Conservation (phyloP, 164 flowering plant genomes). For the Kingdonia uniflora region DNA sequence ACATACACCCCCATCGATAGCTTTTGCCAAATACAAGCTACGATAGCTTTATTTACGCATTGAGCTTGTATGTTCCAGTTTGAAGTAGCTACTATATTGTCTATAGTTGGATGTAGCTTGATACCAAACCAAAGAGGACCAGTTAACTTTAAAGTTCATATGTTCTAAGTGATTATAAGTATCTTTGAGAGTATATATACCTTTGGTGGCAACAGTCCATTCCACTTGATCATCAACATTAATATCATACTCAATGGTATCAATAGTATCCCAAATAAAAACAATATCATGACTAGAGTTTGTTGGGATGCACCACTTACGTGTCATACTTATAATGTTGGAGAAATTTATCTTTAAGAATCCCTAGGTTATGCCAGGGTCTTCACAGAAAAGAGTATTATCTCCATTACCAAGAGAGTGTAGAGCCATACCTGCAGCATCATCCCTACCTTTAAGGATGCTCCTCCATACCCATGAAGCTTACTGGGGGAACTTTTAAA, state of each 20-base stretch:
- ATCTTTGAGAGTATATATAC: no score
- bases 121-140: background rate
- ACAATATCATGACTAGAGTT: background rate
- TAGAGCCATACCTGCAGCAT: no score
- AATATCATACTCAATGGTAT: background rate
- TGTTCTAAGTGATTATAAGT: no score
- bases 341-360: background rate
- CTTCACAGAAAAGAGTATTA: no score
- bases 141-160: background rate
- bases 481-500: background rate
- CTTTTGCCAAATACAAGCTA: no score
- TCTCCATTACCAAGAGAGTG: background rate
- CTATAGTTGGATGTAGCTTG: no score
- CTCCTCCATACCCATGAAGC: background rate
- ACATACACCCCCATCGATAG: no score
- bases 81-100: no score
- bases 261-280: no score
- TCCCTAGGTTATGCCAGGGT: background rate
- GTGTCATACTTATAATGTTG: background rate
- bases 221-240: background rate
- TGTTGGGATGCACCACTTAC: background rate
- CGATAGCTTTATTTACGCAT: no score
- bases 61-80: no score
- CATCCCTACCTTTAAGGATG: no score
- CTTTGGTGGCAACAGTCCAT: background rate